phyloP scores from a whole-genome alignment of 2,329 filamentous ascomycete species.

The Penicillium sp. region DNA sequence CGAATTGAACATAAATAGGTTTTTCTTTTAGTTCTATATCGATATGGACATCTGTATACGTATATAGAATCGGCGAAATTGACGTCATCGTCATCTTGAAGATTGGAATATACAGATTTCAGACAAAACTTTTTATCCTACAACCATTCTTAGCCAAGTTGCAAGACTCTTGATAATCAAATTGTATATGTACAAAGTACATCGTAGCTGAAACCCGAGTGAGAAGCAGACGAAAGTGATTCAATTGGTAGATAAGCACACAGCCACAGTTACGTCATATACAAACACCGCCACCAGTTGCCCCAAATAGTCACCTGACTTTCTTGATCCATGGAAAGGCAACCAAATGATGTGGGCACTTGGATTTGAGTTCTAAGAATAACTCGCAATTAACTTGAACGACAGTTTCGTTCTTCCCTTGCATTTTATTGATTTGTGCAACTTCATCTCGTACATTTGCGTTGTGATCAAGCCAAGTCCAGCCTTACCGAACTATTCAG shows the following conservation, averaged over 20 bases:
- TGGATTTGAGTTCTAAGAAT: conserved; percentile 24
- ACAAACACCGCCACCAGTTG: conserved; percentile 16
- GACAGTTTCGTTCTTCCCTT: background rate
- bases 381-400: background rate
- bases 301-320: conserved; percentile 19
- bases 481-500: conserved; percentile 8
- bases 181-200: background rate
- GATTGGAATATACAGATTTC: background rate
- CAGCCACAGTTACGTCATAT: conserved; percentile 23
- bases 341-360: conserved; percentile 16
- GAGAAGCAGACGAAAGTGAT: background rate
- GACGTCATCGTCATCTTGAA: conserved; percentile 3
- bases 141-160: background rate
- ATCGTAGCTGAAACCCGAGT: background rate
- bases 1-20: conserved; percentile 15
- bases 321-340: conserved; percentile 18
- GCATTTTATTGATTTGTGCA: background rate
- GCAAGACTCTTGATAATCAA: background rate
- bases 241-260: background rate
- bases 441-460: background rate
- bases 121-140: background rate
- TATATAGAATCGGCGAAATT: background rate
- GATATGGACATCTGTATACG: background rate
- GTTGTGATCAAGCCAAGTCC: background rate
- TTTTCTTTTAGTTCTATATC: background rate